Evolutionary conservation across 139 green algal genomes (phyloP), one percentile per base, ranked within the genome.

Genomic region (Chlorella sorokiniana): DNA sequence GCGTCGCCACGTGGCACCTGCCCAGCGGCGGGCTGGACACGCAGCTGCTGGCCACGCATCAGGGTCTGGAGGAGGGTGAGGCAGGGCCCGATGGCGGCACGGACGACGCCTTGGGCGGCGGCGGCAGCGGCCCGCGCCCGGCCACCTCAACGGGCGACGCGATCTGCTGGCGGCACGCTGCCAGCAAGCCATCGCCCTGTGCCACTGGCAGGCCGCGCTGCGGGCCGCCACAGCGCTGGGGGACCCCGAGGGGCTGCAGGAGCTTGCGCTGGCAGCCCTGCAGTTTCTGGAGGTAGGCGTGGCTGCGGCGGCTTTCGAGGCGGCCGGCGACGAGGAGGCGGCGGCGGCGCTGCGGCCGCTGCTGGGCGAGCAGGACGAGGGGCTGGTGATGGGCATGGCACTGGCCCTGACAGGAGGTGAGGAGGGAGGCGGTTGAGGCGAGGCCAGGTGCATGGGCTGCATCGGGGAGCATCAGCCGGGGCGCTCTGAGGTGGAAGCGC

Each of bases 331-430:
- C 73, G 88, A 91, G 20, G 80, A 82, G 78, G 93, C 94, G 86
- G 90, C 94, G 70, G 77, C 92, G 61, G 89, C 74, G 41, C 85
- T 96, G 81, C 81, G 91, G 52, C 83, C 77, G 5, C 79, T 96
- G 27, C 35, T 63, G 37, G 67, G 88, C 54, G 29, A 91, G 38
- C 89, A 94, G 74, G 92, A 96, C 87, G 90, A 88, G 44, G 90
- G 93, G 78, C 83, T 95, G 70, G 89, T 95, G 79, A 86, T 89
- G n/a, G 93, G 87, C 11, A 90, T 94, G 81, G 79, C 93, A 31
- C 59, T 93, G 48, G 80, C 94, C 48, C 83, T 96, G 76, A 75
- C 92, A 62, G 89, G 90, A 23, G 80, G 81, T 76, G 69, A 59
- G 69, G 2, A 8, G 35, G 16, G 64, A 10, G 25, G 64, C 35